Percentiles rank a stretch among this genome's conserved stretches.
Evolutionary conservation across 2,329 filamentous ascomycete species (phyloP).

Genomic region (Aspergillus fructus): DNA sequence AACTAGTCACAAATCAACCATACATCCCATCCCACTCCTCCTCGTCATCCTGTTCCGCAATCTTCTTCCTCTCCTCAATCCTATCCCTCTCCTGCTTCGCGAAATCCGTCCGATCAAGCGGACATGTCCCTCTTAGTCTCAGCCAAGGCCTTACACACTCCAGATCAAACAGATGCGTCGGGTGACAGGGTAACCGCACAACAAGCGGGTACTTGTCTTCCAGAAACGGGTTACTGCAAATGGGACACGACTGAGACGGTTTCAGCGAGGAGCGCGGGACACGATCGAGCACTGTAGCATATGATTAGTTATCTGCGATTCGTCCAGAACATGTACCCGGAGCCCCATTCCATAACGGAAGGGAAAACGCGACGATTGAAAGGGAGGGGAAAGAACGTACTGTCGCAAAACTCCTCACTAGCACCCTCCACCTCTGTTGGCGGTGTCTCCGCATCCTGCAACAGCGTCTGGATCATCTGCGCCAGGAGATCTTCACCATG

Average conservation of each 20-base stretch:
- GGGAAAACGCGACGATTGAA: not conserved
- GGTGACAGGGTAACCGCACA: constrained; percentile 61
- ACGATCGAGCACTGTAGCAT: constrained; percentile 52
- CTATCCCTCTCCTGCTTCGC: constrained; percentile 55
- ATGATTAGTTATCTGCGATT: not conserved
- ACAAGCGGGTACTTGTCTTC: constrained; percentile 66
- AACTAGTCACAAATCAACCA: constrained; percentile 23
- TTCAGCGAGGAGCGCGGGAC: constrained; percentile 58
- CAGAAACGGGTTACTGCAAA: constrained; percentile 61
- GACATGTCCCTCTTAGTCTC: constrained; percentile 63
- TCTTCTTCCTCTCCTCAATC: constrained; percentile 49
- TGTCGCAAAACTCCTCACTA: constrained; percentile 59
- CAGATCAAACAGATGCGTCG: constrained; percentile 62
- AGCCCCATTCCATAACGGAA: not conserved
- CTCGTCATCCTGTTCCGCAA: constrained; percentile 43
- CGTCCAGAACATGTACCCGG: not conserved
- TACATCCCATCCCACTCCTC: constrained; percentile 53
- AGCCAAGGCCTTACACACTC: constrained; percentile 67
- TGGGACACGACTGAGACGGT: constrained; percentile 55
- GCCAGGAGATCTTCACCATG: constrained; percentile 48
- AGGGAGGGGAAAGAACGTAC: constrained; percentile 28
- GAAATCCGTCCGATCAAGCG: constrained; percentile 60
- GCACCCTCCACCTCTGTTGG: constrained; percentile 62
- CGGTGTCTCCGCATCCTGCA: constrained; percentile 57
- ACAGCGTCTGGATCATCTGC: constrained; percentile 56